Evolutionary conservation across 345 rosid species (phyloP).

Genomic region (Arabidopsis thaliana): TAIR10.1 NC_003075.7:8204501-8205000

Average conservation of each 20-base stretch:
- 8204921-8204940: slow-evolving; percentile 95
- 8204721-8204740: slow-evolving; percentile 26
- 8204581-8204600: neutral
- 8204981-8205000: neutral
- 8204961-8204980: slow-evolving; percentile 74
- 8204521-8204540: slow-evolving; percentile 7
- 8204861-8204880: neutral
- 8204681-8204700: slow-evolving; percentile 16
- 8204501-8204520: neutral
- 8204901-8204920: slow-evolving; percentile 72
- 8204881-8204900: slow-evolving; percentile 51
- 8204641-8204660: slow-evolving; percentile 20
- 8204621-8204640: neutral
- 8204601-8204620: neutral
- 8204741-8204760: slow-evolving; percentile 36
- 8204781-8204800: slow-evolving; percentile 34
- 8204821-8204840: neutral
- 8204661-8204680: slow-evolving; percentile 8
- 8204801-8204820: slow-evolving; percentile 40
- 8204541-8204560: slow-evolving; percentile 30
- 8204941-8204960: slow-evolving; percentile 94
- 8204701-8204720: slow-evolving; percentile 25
- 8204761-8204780: slow-evolving; percentile 38
- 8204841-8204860: neutral
- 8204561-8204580: neutral